Evolutionary conservation across 148 eudicot genomes (phyloP).

Genomic region (Fagopyrum homotropicum): DNA sequence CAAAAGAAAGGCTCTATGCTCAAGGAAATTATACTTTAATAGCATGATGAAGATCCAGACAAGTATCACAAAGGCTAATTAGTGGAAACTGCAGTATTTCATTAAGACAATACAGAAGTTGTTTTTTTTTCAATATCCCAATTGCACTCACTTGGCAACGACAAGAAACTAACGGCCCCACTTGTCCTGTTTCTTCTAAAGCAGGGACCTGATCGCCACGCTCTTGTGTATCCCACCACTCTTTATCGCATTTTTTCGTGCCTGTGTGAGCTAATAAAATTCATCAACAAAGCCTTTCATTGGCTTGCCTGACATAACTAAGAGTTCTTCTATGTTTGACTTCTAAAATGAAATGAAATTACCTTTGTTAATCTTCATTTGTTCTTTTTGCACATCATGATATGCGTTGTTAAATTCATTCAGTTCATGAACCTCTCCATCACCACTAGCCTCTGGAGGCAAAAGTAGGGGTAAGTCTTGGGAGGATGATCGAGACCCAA

Average conservation of each 20-base stretch:
- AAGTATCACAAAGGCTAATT: too few species aligned
- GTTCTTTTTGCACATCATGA: constrained; percentile 42
- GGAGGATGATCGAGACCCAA: constrained; percentile 60
- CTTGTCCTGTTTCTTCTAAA: constrained; percentile 82
- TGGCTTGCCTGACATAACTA: constrained; percentile 59
- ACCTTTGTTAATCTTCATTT: constrained; percentile 44
- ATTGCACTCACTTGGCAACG: constrained; percentile 64
- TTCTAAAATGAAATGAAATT: constrained; percentile 59
- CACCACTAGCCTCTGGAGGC: constrained; percentile 72
- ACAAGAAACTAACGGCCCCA: constrained; percentile 87
- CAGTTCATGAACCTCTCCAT: constrained; percentile 29
- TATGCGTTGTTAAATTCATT: constrained; percentile 28
- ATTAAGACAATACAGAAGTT: too few species aligned
- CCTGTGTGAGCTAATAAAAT: constrained; percentile 26
- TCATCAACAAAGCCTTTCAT: constrained; percentile 94
- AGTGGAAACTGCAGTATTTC: too few species aligned
- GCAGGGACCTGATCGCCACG: constrained; percentile 66
- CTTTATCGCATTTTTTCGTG: constrained; percentile 43
- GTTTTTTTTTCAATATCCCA: too few species aligned
- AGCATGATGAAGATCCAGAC: too few species aligned
- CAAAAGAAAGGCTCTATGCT: too few species aligned
- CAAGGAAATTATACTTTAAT: too few species aligned
- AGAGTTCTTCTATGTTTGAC: constrained; percentile 39
- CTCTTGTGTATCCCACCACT: constrained; percentile 92
- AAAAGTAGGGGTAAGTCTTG: constrained; percentile 88